Base-by-base conservation (phyloP, 305 asterid species). In the Fraxinus sp. region DNA sequence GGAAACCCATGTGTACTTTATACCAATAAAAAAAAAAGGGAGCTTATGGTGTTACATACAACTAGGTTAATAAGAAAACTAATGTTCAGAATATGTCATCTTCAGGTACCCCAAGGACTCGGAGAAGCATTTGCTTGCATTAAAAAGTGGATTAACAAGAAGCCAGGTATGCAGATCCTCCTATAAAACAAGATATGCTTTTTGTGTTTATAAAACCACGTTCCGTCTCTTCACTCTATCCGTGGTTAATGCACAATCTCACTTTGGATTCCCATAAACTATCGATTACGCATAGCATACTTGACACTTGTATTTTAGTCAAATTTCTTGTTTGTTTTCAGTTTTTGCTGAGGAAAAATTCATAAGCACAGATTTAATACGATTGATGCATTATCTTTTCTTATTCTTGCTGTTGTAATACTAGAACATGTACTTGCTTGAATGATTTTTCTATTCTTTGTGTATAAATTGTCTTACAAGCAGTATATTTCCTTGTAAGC, bases 101-200 rank as follows among this genome's bases (percentile, higher is more conserved):
- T 71, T 74, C 91, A 96, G 99, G 88, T 96, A 96, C 75, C 99
- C 99, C 0, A 96, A 93, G 84, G 99, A 96, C 85, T 91, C 98
- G n/a, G 99, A 96, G 93, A 96, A 96, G 89, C 96, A 94, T 78
- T 88, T 96, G 92, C 94, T 96, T 13, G 98, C 99, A 33, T 76
- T 96, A 83, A 94, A 93, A 87, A 96, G 99, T 84, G 99, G 99
- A 1, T 84, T 96, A 84, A 90, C 97, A 18, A 94, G 98, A 86
- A 93, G 98, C 89, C 99, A 95, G 95, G 98, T 91, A 78, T 0
- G 33, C 18, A 1, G 33, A 22, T 1, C 36, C 52, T 64, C n/a
- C 32, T 24, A 64, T 24, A 64, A 64, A 64, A 64, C 33, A 57
- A 57, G 68, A 57, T 64, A 64, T 24, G 11, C 73, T 3, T 22